Conservation (phyloP, 352 stramenopile genomes). For the Phytophthora cryptogea region DNA sequence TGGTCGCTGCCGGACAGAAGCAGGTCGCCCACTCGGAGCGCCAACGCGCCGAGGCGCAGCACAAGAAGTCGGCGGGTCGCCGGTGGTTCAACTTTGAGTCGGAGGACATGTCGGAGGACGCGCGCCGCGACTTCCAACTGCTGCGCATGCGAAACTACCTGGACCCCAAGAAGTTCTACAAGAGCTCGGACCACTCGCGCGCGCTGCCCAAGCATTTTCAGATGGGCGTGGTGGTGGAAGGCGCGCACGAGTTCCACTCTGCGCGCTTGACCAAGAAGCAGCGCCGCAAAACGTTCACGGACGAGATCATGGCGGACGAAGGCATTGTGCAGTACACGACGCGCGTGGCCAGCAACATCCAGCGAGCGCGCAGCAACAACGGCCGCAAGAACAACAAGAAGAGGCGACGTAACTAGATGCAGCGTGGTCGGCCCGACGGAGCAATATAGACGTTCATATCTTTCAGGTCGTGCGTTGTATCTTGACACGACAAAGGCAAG, state of each 20-base stretch:
- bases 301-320: conserved; percentile 95
- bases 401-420: conserved; percentile 32
- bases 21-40: conserved; percentile 45
- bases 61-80: conserved; percentile 59
- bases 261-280: conserved; percentile 93
- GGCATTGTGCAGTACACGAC: conserved; percentile 86
- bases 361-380: conserved; percentile 47
- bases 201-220: conserved; percentile 91
- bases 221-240: conserved; percentile 93
- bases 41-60: conserved; percentile 56
- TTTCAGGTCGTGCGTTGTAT: neutral
- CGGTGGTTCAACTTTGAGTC: conserved; percentile 94
- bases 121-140: conserved; percentile 90
- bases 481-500: no score
- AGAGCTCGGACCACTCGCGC: conserved; percentile 88
- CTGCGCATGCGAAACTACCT: conserved; percentile 95
- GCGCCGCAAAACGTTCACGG: conserved; percentile 91
- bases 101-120: conserved; percentile 87
- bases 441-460: conserved; percentile 29
- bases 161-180: conserved; percentile 98
- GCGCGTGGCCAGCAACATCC: conserved; percentile 80
- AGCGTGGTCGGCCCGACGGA: conserved; percentile 6
- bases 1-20: conserved; percentile 46
- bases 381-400: conserved; percentile 55
- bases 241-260: conserved; percentile 89